These are phyloP conservation scores for Rugonectria rugulosa DNA, from an alignment of 2,329 filamentous ascomycete genomes.

Conservation along the genomic window DNA sequence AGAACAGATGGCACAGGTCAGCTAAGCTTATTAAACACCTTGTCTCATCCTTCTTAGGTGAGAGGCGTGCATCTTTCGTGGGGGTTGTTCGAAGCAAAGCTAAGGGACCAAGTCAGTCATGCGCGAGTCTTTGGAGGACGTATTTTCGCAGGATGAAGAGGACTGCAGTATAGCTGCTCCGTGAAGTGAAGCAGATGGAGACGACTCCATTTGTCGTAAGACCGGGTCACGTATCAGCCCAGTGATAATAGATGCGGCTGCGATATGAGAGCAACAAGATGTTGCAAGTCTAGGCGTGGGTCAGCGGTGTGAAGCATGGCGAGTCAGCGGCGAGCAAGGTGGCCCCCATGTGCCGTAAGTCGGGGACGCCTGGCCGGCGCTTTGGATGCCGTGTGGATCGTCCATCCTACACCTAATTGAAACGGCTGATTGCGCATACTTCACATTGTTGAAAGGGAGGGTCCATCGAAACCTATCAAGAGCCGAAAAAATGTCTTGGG, in stretches of 20 bases:
- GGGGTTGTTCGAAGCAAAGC: constrained; percentile 7
- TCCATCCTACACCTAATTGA: constrained; percentile 29
- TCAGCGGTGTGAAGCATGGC: constrained; percentile 27
- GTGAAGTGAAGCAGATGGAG: constrained; percentile 11
- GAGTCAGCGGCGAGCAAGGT: constrained; percentile 25
- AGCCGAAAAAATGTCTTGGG: constrained; percentile 17
- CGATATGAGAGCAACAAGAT: constrained; percentile 20
- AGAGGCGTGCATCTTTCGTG: neutral
- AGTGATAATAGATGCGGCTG: constrained; percentile 13
- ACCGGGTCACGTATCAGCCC: constrained; percentile 19
- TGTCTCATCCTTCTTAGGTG: neutral
- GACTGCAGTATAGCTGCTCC: neutral
- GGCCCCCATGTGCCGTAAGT: constrained; percentile 25
- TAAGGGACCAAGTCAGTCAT: neutral
- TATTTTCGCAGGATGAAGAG: constrained; percentile 8
- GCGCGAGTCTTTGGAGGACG: neutral
- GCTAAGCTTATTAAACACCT: no score
- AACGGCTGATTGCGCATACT: constrained; percentile 24
- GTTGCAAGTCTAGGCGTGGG: constrained; percentile 19
- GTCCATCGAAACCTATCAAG: constrained; percentile 14
- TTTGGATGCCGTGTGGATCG: constrained; percentile 27
- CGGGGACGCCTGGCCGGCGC: constrained; percentile 22
- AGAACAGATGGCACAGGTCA: neutral
- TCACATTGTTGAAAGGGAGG: constrained; percentile 19
- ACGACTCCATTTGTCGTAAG: constrained; percentile 22